Evolutionary conservation across 345 rosid species (phyloP).

Genomic region (Gynandropsis gynandra): DNA sequence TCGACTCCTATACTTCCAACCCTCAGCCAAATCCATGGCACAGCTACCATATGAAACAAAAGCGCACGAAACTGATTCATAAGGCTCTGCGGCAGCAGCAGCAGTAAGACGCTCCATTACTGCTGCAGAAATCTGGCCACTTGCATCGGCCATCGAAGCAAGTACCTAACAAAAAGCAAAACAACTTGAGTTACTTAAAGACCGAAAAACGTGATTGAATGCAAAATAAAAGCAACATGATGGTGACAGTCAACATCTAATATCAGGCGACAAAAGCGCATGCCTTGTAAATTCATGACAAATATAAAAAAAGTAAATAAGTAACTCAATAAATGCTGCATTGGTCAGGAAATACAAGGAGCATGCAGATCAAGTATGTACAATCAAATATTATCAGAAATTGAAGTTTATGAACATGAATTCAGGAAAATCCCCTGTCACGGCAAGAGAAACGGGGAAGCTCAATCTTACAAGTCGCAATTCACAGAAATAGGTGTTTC

Average conservation of each 20-base stretch:
- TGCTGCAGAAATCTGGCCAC: slow-evolving; percentile 82
- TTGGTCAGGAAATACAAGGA: slow-evolving; percentile 1
- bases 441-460: slow-evolving; percentile 13
- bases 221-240: slow-evolving; percentile 5
- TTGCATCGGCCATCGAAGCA: slow-evolving; percentile 98
- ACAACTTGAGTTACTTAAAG: slow-evolving; percentile 15
- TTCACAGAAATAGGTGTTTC: slow-evolving; percentile 16
- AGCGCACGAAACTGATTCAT: slow-evolving; percentile 93
- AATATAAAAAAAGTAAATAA: slow-evolving; percentile 10
- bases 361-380: slow-evolving; percentile 1
- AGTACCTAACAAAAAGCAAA: slow-evolving; percentile 51
- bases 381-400: not conserved
- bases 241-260: no score
- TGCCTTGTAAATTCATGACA: slow-evolving; percentile 1
- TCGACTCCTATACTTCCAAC: slow-evolving; percentile 97
- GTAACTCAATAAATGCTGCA: slow-evolving; percentile 2
- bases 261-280: slow-evolving; percentile 12
- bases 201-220: slow-evolving; percentile 3
- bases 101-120: slow-evolving; percentile 96
- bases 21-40: slow-evolving; percentile 84
- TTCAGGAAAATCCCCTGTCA: slow-evolving; percentile 7
- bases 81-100: slow-evolving; percentile 97
- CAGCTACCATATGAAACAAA: slow-evolving; percentile 98
- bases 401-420: not conserved
- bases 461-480: not conserved